phyloP scores from a whole-genome alignment of 2,329 filamentous ascomycete species.

The Didymellaceae sp. region DNA sequence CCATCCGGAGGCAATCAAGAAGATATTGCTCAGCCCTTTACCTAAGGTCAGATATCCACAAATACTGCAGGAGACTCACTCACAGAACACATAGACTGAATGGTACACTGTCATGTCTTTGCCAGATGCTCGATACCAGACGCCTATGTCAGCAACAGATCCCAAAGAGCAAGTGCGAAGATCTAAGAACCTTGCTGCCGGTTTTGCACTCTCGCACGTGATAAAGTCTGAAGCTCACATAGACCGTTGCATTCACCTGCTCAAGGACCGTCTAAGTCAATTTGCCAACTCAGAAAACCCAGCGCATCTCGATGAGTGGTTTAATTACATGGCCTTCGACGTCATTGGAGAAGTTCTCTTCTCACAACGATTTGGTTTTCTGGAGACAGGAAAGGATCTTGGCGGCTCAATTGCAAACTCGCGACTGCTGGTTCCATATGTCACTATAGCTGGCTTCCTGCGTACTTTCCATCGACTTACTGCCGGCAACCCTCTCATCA shows the following conservation, averaged over 20 bases:
- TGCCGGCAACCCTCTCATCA: slow-evolving; percentile 38
- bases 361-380: slow-evolving; percentile 39
- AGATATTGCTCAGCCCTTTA: slow-evolving; percentile 45
- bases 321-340: slow-evolving; percentile 48
- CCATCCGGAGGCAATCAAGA: slow-evolving; percentile 51
- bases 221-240: slow-evolving; percentile 17
- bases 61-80: neutral
- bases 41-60: slow-evolving; percentile 35
- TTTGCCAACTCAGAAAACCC: slow-evolving; percentile 31
- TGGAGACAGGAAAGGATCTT: slow-evolving; percentile 40
- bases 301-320: slow-evolving; percentile 46
- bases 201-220: slow-evolving; percentile 37
- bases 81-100: slow-evolving; percentile 21
- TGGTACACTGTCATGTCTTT: slow-evolving; percentile 49
- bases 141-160: slow-evolving; percentile 50
- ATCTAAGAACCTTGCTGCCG: slow-evolving; percentile 20
- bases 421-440: slow-evolving; percentile 1
- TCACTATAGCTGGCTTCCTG: slow-evolving; percentile 36
- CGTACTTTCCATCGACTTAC: slow-evolving; percentile 28
- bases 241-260: slow-evolving; percentile 27
- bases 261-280: slow-evolving; percentile 23
- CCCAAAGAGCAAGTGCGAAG: slow-evolving; percentile 42
- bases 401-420: slow-evolving; percentile 46
- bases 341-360: slow-evolving; percentile 49
- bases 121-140: slow-evolving; percentile 52